A percentile compares a stretch with the other conserved stretches of the same genome.
These are phyloP conservation scores for Boletus tylopilopsis DNA, from an alignment of 768 basidiomycete species.

Conservation along the genomic window DNA sequence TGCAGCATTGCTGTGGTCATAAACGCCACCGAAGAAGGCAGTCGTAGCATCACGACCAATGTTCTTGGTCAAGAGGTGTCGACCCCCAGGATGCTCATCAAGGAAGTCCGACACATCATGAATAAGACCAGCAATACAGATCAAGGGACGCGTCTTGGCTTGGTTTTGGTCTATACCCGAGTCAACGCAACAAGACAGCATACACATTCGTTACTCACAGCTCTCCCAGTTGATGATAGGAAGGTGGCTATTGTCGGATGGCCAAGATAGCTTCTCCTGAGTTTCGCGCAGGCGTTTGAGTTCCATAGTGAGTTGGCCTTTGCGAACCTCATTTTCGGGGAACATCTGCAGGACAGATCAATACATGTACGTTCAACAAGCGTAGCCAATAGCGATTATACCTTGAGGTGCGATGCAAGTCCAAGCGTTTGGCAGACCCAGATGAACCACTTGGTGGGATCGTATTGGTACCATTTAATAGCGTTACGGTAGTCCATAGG, in stretches of 20 bases:
- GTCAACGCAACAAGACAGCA: background rate
- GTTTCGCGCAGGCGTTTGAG: constrained; percentile 80
- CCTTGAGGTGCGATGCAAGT: constrained; percentile 56
- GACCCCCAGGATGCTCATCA: constrained; percentile 90
- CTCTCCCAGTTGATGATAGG: constrained; percentile 85
- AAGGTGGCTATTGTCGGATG: constrained; percentile 67
- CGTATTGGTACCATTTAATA: constrained; percentile 88
- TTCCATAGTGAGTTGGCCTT: constrained; percentile 93
- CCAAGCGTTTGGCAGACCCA: constrained; percentile 46
- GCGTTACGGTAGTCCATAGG: constrained; percentile 98
- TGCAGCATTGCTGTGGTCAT: constrained; percentile 85
- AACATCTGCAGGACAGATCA: constrained; percentile 34
- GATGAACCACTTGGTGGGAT: constrained; percentile 92
- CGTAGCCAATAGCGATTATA: constrained; percentile 1
- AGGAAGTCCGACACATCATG: constrained; percentile 84
- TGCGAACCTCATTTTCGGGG: constrained; percentile 71
- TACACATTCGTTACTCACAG: constrained; percentile 45
- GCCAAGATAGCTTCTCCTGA: constrained; percentile 78
- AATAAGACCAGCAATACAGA: constrained; percentile 89
- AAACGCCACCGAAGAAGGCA: constrained; percentile 91
- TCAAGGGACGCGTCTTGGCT: constrained; percentile 70
- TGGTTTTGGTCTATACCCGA: constrained; percentile 66
- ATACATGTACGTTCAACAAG: background rate
- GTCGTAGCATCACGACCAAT: constrained; percentile 91
- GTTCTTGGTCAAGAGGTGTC: constrained; percentile 76